phyloP scores from a whole-genome alignment of 2,329 filamentous ascomycete species.

The Parastagonospora nodorum region DNA sequence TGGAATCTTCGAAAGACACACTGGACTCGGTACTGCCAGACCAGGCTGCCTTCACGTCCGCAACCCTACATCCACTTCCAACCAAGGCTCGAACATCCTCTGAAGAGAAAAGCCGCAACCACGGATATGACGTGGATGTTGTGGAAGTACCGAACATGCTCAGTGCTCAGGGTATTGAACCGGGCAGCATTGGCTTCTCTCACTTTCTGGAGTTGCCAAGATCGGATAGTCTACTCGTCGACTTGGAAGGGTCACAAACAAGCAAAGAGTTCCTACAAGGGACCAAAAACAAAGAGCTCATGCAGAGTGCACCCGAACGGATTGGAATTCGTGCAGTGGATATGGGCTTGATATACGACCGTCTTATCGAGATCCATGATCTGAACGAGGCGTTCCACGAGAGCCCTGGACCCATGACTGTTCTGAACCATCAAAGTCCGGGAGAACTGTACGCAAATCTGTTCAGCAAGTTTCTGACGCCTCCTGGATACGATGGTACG shows the following conservation, averaged over 20 bases:
- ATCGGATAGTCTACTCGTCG: conserved; percentile 62
- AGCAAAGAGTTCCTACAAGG: conserved; percentile 35
- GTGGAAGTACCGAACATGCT: conserved; percentile 71
- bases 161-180: conserved; percentile 72
- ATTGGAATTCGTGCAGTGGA: conserved; percentile 46
- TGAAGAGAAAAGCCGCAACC: conserved; percentile 21
- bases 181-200: conserved; percentile 71
- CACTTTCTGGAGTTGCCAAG: conserved; percentile 69
- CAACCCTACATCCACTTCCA: conserved; percentile 34
- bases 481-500: conserved; percentile 47
- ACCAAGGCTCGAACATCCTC: conserved; percentile 12
- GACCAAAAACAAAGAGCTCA: conserved; percentile 52
- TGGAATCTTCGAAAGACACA: conserved; percentile 63
- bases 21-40: conserved; percentile 54
- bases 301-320: conserved; percentile 44
- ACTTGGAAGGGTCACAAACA: conserved; percentile 59
- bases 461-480: conserved; percentile 50
- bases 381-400: conserved; percentile 59
- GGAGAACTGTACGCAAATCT: conserved; percentile 56
- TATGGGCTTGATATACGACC: conserved; percentile 39
- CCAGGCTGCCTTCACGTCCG: conserved; percentile 45
- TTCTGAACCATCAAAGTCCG: conserved; percentile 55
- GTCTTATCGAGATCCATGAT: conserved; percentile 52
- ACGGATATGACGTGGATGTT: conserved; percentile 39
- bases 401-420: conserved; percentile 61